Conservation (phyloP, 768 basidiomycete genomes). For the Omphalotus guepiniiformis region DNA sequence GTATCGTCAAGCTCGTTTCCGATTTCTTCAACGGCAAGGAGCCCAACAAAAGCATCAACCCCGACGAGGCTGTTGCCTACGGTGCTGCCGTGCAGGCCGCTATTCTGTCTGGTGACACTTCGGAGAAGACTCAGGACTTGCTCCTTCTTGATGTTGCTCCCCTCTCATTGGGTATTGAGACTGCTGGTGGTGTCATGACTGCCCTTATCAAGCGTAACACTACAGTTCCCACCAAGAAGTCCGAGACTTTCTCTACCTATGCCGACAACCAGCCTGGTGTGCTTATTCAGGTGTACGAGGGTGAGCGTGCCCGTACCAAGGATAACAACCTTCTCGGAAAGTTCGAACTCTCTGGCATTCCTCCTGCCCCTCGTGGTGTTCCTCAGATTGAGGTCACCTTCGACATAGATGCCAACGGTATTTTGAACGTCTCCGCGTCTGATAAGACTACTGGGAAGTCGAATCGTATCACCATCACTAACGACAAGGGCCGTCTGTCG, state of each 20-base stretch:
- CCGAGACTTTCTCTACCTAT: constrained; percentile 75
- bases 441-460: constrained; percentile 89
- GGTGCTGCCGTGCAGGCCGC: constrained; percentile 70
- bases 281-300: constrained; percentile 87
- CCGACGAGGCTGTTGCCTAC: constrained; percentile 72
- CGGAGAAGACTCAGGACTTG: constrained; percentile 45
- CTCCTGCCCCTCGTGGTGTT: constrained; percentile 83
- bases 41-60: constrained; percentile 63
- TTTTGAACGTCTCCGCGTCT: constrained; percentile 75
- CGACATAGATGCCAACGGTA: constrained; percentile 83
- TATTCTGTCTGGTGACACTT: constrained; percentile 56
- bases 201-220: constrained; percentile 45
- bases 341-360: constrained; percentile 89
- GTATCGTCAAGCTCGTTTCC: constrained; percentile 58
- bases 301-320: constrained; percentile 84
- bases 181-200: constrained; percentile 61
- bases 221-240: constrained; percentile 49
- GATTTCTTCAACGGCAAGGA: constrained; percentile 68
- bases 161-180: constrained; percentile 58
- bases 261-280: constrained; percentile 88
- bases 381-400: constrained; percentile 92
- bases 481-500: constrained; percentile 60
- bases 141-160: constrained; percentile 58
- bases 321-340: constrained; percentile 89
- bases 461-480: constrained; percentile 73